phyloP scores from a whole-genome alignment of 768 basidiomycete species.

The Tulasnella sp. region DNA sequence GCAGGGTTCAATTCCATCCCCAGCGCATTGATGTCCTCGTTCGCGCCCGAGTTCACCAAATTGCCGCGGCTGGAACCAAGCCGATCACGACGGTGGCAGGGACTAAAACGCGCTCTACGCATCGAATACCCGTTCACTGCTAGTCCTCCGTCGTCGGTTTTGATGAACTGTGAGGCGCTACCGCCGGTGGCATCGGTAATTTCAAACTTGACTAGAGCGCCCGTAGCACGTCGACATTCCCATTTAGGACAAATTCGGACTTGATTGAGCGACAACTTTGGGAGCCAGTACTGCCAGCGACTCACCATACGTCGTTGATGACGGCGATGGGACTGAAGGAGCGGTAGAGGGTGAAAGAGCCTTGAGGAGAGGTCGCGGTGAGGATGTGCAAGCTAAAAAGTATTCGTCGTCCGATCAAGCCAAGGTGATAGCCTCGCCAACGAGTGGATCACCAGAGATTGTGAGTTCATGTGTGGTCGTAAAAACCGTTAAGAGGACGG shows the following conservation, averaged over 20 bases:
- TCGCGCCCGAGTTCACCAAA: background rate
- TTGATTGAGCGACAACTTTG: background rate
- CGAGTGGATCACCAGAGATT: background rate
- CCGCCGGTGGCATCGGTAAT: background rate
- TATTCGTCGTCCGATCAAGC: background rate
- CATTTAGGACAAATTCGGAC: background rate
- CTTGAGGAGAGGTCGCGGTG: background rate
- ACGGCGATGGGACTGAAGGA: background rate
- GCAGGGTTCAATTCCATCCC: background rate
- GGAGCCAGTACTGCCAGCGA: background rate
- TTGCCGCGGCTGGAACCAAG: background rate
- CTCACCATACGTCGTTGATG: conserved; percentile 5
- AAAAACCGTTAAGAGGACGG: background rate
- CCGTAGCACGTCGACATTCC: background rate
- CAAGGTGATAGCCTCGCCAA: background rate
- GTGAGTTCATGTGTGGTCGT: background rate
- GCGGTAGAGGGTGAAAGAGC: background rate
- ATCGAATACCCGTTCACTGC: background rate
- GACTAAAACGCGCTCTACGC: too few species aligned
- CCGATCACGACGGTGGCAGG: background rate
- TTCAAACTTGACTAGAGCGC: background rate
- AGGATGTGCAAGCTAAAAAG: background rate
- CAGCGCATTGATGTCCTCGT: background rate
- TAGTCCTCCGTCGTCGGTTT: background rate
- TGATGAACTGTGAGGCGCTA: background rate